These are phyloP conservation scores for Pleurotus cornucopiae DNA, from an alignment of 768 basidiomycete species.

Conservation along the genomic window DNA sequence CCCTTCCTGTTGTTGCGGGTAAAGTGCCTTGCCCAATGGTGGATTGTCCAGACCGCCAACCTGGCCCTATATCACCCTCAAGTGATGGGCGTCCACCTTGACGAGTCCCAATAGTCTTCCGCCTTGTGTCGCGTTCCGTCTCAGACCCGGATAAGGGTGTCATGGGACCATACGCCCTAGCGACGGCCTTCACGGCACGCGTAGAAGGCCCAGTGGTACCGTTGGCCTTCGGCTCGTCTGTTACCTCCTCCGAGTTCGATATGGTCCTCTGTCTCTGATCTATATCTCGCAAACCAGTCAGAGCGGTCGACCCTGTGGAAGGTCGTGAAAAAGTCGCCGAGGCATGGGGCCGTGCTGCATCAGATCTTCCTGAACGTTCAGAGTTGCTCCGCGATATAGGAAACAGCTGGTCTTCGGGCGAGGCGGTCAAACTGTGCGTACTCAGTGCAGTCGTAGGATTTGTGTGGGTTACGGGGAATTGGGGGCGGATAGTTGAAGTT, in stretches of 20 bases:
- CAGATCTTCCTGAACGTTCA: constrained; percentile 33
- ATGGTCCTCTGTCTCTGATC: constrained; percentile 19
- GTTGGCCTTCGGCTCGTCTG: constrained; percentile 19
- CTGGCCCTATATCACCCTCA: background rate
- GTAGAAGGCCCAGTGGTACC: constrained; percentile 12
- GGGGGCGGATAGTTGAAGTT: constrained; percentile 36
- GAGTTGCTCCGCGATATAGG: constrained; percentile 45
- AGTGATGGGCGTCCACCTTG: constrained; percentile 28
- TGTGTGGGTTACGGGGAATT: constrained; percentile 49
- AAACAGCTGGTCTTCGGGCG: constrained; percentile 27
- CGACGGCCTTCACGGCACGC: constrained; percentile 16
- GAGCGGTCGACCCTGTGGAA: constrained; percentile 39
- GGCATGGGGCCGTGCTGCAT: constrained; percentile 26
- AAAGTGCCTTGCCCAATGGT: background rate
- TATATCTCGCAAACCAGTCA: constrained; percentile 48
- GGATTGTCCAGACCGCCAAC: background rate
- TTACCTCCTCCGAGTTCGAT: constrained; percentile 1
- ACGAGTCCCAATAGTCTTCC: constrained; percentile 31
- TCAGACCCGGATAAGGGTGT: constrained; percentile 31
- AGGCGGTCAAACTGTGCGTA: constrained; percentile 56
- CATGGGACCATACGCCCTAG: constrained; percentile 12
- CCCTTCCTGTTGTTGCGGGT: background rate
- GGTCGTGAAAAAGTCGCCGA: constrained; percentile 58
- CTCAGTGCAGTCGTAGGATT: constrained; percentile 67
- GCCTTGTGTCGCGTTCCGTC: constrained; percentile 46